A percentile compares a stretch with the other conserved stretches of the same genome.
Conservation (phyloP, 169 alveolate genomes). For the Babesia caballi region DNA sequence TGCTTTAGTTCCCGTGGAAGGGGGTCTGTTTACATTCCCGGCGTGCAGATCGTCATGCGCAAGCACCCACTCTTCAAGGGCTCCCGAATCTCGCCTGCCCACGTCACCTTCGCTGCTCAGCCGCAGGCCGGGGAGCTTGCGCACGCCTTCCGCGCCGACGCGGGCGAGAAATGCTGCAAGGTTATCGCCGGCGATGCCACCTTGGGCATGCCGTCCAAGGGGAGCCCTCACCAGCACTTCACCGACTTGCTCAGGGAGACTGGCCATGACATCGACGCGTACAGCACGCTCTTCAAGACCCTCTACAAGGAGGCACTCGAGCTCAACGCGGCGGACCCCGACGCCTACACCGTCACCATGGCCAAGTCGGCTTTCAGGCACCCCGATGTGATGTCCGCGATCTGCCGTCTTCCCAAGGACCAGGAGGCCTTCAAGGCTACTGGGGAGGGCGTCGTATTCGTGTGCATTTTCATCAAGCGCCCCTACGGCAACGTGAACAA, state of each 20-base stretch:
- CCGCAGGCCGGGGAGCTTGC: slow-evolving; percentile 37
- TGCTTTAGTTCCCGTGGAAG: slow-evolving; percentile 47
- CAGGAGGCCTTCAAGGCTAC: slow-evolving; percentile 42
- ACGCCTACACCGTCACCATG: slow-evolving; percentile 9
- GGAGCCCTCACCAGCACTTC: slow-evolving; percentile 64
- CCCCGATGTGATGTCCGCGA: slow-evolving; percentile 38
- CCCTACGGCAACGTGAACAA: slow-evolving; percentile 55
- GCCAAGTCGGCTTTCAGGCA: slow-evolving; percentile 24
- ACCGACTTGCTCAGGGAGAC: slow-evolving; percentile 48
- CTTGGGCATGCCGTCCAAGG: slow-evolving; percentile 57
- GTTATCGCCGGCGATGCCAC: slow-evolving; percentile 68
- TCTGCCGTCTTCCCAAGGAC: slow-evolving; percentile 58
- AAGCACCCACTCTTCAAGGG: slow-evolving; percentile 82
- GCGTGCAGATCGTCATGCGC: slow-evolving; percentile 75
- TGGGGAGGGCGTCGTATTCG: slow-evolving; percentile 57
- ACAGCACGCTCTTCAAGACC: slow-evolving; percentile 58
- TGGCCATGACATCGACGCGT: slow-evolving; percentile 65
- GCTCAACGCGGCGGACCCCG: slow-evolving; percentile 6
- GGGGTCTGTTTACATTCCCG: slow-evolving; percentile 72
- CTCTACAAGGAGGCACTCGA: slow-evolving; percentile 27
- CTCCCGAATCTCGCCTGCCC: slow-evolving; percentile 79
- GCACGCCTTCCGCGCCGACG: slow-evolving; percentile 56
- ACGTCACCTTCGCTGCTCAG: slow-evolving; percentile 62
- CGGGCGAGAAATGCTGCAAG: slow-evolving; percentile 59
- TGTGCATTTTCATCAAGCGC: slow-evolving; percentile 46